These are phyloP conservation scores for Nemania sp. DNA, from an alignment of 2,329 filamentous ascomycete genomes.

Conservation along the genomic window DNA sequence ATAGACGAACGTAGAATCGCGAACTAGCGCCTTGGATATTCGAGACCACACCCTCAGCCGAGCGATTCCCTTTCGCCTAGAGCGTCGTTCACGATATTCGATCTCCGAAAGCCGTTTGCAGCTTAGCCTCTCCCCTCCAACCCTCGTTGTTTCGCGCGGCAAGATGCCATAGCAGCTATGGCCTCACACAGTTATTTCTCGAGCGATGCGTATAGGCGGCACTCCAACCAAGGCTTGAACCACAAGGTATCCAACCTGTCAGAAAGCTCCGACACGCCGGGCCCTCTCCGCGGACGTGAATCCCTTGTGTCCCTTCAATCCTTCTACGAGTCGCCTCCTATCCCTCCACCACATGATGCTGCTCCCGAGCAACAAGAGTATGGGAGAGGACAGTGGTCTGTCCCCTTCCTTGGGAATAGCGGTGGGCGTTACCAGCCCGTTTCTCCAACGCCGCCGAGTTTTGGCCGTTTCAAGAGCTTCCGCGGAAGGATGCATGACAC, in stretches of 20 bases:
- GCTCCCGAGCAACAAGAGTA: slow-evolving; percentile 39
- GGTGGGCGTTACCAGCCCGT: slow-evolving; percentile 45
- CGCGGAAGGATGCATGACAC: slow-evolving; percentile 44
- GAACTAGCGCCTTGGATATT: neutral
- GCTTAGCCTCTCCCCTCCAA: neutral
- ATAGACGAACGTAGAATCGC: slow-evolving; percentile 8
- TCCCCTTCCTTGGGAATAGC: slow-evolving; percentile 40
- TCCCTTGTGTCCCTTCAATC: slow-evolving; percentile 51
- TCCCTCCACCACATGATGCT: slow-evolving; percentile 20
- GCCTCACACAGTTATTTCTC: slow-evolving; percentile 44
- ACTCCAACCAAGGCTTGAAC: slow-evolving; percentile 40
- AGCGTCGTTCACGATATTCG: neutral
- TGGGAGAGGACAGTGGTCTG: slow-evolving; percentile 42
- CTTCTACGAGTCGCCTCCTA: slow-evolving; percentile 42
- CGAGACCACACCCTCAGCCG: neutral
- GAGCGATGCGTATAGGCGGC: slow-evolving; percentile 36
- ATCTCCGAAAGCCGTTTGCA: neutral
- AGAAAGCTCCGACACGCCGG: slow-evolving; percentile 42
- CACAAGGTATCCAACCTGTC: slow-evolving; percentile 51
- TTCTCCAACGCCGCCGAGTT: slow-evolving; percentile 36
- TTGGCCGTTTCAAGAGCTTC: slow-evolving; percentile 45
- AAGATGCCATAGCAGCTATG: slow-evolving; percentile 45
- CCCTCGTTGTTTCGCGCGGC: slow-evolving; percentile 3
- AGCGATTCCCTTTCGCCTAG: neutral
- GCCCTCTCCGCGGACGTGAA: slow-evolving; percentile 46